Evolutionary conservation across 108 stramenopile species (phyloP), one percentile per base, ranked within the genome.

Genomic region (Stephanodiscus triporus): DNA sequence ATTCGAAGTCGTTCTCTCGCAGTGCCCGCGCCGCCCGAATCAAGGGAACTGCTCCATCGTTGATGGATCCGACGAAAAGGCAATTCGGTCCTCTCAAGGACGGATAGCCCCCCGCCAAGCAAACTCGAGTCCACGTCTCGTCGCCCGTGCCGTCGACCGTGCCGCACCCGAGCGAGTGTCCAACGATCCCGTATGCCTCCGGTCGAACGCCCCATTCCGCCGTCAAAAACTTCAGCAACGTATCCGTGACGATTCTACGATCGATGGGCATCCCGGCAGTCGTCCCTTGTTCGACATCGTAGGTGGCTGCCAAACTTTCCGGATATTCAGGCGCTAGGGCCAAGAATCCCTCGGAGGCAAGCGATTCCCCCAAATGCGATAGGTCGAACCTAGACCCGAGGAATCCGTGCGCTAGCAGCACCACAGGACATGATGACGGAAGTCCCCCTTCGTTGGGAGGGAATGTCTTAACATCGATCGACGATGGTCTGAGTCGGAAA

Each of bases 321-420:
- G 91, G 91, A 72, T 89, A 89, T 72, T 92, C 91, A 0, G 89
- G 70, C 58, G 81, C 65, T 4, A 92, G 53, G 26, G 85, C 86
- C 1, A 87, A 53, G 70, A 92, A 92, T 10, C 91, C 89, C 63
- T 76, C 43, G 11, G 66, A 29, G n/a, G 89, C 89, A 55, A 92
- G 63, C 22, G 62, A 70, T 90, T 92, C 88, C 0, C 84, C 91
- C 42, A 89, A 77, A 47, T 88, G 87, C 16, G 83, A 86, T 6
- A 92, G 63, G 76, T 92, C 89, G 58, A 89, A 92, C 11, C 91
- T 84, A 42, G 84, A 85, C 9, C 91, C 89, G 17, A 92, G 68
- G 60, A 75, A 79, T 26, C 78, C 78, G 7, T 79, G 78, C 26
- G 89, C 86, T 27, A 92, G 72, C 14, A 92, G 24, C 10, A 92